These are phyloP conservation scores for Penicillium psychrosexuale DNA, from an alignment of 2,329 filamentous ascomycete species.

Conservation along the genomic window DNA sequence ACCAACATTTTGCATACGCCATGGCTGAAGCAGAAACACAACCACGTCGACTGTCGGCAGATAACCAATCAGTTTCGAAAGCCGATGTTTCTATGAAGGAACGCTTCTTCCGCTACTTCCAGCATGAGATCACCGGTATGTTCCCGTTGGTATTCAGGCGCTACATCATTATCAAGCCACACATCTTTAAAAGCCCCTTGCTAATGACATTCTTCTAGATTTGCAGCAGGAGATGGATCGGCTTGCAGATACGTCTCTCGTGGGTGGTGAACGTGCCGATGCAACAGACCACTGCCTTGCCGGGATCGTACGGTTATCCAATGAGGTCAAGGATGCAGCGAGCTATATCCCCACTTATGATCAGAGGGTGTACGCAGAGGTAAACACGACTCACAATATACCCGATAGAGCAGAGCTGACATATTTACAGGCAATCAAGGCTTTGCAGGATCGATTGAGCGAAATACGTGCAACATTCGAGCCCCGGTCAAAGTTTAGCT, in stretches of 20 bases:
- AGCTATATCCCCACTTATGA: constrained; percentile 85
- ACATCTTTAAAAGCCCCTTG: background rate
- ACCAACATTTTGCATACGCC: constrained; percentile 2
- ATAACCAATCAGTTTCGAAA: constrained; percentile 34
- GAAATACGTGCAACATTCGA: constrained; percentile 64
- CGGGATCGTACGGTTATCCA: constrained; percentile 74
- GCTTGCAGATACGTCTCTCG: constrained; percentile 59
- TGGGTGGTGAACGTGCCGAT: constrained; percentile 73
- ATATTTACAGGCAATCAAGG: constrained; percentile 67
- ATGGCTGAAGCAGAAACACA: constrained; percentile 35
- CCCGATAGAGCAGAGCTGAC: constrained; percentile 19
- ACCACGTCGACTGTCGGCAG: constrained; percentile 31
- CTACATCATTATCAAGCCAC: background rate
- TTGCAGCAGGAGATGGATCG: constrained; percentile 73
- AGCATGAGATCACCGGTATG: constrained; percentile 67
- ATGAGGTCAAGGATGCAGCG: constrained; percentile 78
- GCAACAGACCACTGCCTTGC: constrained; percentile 77
- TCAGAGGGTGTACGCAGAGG: constrained; percentile 78
- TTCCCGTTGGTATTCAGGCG: constrained; percentile 11
- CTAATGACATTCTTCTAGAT: constrained; percentile 48
- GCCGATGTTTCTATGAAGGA: constrained; percentile 59
- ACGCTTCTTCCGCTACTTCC: constrained; percentile 81
- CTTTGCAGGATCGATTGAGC: constrained; percentile 73
- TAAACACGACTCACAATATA: constrained; percentile 35
- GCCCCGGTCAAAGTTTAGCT: constrained; percentile 78